Conservation (phyloP, 2,329 filamentous ascomycete genomes). For the Epicoccum nigrum region DNA sequence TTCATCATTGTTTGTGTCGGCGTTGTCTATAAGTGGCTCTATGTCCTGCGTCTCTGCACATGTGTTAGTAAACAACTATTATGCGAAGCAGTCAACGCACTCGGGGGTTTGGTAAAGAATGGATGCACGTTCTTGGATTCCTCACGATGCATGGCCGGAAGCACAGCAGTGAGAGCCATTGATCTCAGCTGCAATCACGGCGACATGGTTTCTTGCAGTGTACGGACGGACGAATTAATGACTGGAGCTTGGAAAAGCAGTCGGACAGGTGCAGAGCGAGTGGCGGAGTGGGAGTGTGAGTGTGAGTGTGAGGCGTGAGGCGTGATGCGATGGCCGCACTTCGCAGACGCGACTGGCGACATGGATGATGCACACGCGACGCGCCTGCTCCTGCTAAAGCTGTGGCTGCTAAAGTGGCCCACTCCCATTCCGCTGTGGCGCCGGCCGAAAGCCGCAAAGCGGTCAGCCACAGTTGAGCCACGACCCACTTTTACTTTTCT, state of each 20-base stretch:
- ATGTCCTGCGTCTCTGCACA: constrained; percentile 21
- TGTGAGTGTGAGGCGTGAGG: too few species aligned
- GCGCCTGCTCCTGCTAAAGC: constrained; percentile 15
- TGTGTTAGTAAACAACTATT: constrained; percentile 3
- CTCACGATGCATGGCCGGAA: constrained; percentile 47
- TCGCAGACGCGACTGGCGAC: constrained; percentile 6
- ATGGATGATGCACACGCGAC: constrained; percentile 19
- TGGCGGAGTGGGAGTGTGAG: constrained; percentile 5
- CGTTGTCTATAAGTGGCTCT: constrained; percentile 14
- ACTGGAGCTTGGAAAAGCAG: background rate
- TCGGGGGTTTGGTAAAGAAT: constrained; percentile 45
- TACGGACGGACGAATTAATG: background rate
- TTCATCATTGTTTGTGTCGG: constrained; percentile 12
- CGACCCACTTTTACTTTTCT: constrained; percentile 9
- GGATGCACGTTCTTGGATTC: constrained; percentile 45
- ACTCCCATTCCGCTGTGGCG: too few species aligned
- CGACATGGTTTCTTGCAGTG: background rate
- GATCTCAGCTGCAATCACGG: constrained; percentile 17
- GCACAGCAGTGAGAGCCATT: constrained; percentile 48
- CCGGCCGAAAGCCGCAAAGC: too few species aligned
- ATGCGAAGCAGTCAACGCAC: constrained; percentile 19
- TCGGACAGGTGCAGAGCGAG: background rate
- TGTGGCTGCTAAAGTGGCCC: constrained; percentile 15
- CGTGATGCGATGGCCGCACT: background rate
- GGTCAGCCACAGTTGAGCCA: constrained; percentile 2